Percentiles rank a stretch among this genome's conserved stretches.
Evolutionary conservation across 225 moss, liverwort and hornwort genomes (phyloP).

Genomic region (Straminergon stramineum): DNA sequence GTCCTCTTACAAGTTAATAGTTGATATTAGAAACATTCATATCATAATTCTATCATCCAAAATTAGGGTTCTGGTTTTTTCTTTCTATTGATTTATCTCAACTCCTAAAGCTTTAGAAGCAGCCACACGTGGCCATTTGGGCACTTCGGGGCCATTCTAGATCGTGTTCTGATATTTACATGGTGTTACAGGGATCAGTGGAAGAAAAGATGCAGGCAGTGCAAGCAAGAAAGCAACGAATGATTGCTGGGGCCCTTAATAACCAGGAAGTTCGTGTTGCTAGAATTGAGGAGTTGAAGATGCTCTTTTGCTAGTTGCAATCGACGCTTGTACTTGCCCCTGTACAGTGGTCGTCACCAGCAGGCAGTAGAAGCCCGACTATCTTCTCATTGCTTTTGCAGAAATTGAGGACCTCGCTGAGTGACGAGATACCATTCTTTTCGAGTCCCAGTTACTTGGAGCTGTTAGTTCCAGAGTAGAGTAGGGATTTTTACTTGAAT

Average conservation of each 20-base stretch:
- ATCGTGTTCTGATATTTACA: not conserved
- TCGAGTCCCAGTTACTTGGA: not conserved
- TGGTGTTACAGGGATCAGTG: conserved; percentile 52
- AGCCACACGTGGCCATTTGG: not conserved
- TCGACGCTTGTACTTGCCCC: not conserved
- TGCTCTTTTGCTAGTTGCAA: conserved; percentile 65
- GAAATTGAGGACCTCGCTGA: not conserved
- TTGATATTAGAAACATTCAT: not conserved
- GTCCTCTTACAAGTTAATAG: not conserved
- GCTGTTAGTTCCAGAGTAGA: not conserved
- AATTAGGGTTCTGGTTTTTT: not conserved
- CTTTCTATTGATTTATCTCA: not conserved
- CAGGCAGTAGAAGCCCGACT: not conserved
- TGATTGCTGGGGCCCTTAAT: conserved; percentile 84
- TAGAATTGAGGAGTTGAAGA: conserved; percentile 88
- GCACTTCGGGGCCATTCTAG: not conserved
- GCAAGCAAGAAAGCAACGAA: conserved; percentile 88
- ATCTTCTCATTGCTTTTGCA: not conserved
- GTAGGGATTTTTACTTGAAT: not conserved
- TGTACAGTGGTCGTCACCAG: conserved; percentile 17
- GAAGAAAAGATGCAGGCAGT: conserved; percentile 90
- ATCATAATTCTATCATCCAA: not conserved
- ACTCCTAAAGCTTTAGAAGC: not conserved
- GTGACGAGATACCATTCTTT: conserved; percentile 1
- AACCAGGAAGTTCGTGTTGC: conserved; percentile 81